Evolutionary conservation across 108 stramenopile genomes (phyloP), one percentile per base, ranked within the genome.

Genomic region (Parietichytrium sp.): DNA sequence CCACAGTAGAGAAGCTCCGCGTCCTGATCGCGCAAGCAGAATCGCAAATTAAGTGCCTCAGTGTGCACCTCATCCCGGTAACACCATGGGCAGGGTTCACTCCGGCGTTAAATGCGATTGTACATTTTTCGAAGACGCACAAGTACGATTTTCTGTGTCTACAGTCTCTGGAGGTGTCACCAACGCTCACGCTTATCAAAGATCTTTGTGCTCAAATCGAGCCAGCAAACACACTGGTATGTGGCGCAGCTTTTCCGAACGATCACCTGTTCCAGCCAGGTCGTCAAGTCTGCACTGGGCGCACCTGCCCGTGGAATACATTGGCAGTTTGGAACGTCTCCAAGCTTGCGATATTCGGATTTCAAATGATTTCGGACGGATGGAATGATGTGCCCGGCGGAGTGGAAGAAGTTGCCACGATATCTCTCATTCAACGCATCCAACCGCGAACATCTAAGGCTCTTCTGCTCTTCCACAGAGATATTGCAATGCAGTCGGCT

Each of bases 301-400:
- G 79, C 13, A 86, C 85, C 42, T 82, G 83, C 27, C 85, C 85
- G 23, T 86, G 85, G 85, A 86, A 86, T 38, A 86, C 85, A 1
- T 82, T 86, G 33, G 85, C 85, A 33, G 81, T 86, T 2, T 86
- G 85, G 85, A 29, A 79, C 13, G 82, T 86, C 15, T 3, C 23
- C 33, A 85, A 86, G 45, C 85, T 86, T 12, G 85, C 82, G 20
- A 79, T 84, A 16, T 29, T 16, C 81, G 84, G 84, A 10, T 85
- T 84, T 52, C 77, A 79, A 20, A 50, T 81, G n/a, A 78, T 85
- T 33, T 81, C 84, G 20, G 85, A 85, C 27, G 85, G 85, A 18
- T 36, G 82, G 7, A 54, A 82, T 13, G 85, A 82, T 10, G 81
- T 85, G 3, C 31, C 85, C 12, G 85, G 82, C 13, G 85, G 85